Evolutionary conservation across 352 stramenopile species (phyloP).

Genomic region (Phytophthora fragariaefolia): DNA sequence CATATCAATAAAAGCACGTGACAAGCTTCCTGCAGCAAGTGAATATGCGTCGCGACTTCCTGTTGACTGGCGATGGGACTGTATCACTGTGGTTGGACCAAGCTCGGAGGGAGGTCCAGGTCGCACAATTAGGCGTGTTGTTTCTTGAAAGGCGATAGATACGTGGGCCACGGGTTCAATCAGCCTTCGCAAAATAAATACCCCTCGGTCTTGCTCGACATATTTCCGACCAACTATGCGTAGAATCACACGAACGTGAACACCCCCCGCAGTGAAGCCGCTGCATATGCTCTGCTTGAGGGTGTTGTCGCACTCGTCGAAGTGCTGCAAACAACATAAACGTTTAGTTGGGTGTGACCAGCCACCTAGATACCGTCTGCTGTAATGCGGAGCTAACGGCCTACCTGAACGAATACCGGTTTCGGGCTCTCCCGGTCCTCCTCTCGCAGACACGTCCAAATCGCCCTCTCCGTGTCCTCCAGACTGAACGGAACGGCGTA

Average conservation of each 20-base stretch:
- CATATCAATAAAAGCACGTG: slow-evolving; percentile 35
- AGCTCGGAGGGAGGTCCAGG: slow-evolving; percentile 14
- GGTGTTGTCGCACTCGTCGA: slow-evolving; percentile 12
- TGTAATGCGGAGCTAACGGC: no score
- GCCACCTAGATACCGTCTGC: no score
- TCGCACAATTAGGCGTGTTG: slow-evolving; percentile 22
- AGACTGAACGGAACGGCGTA: slow-evolving; percentile 27
- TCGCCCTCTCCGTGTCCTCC: slow-evolving; percentile 17
- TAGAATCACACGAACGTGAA: slow-evolving; percentile 31
- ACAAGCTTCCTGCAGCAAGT: slow-evolving; percentile 9
- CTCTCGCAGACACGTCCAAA: slow-evolving; percentile 28
- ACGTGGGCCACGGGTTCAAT: slow-evolving; percentile 27
- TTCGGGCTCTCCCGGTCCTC: slow-evolving; percentile 29
- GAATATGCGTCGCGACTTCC: slow-evolving; percentile 23
- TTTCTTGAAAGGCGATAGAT: slow-evolving; percentile 29
- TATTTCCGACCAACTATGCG: slow-evolving; percentile 31
- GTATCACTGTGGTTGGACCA: slow-evolving; percentile 25
- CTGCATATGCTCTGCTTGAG: slow-evolving; percentile 31
- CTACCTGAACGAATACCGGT: slow-evolving; percentile 28
- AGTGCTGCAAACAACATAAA: slow-evolving; percentile 15
- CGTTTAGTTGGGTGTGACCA: background rate
- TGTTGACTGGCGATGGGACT: slow-evolving; percentile 32
- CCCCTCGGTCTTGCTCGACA: slow-evolving; percentile 24
- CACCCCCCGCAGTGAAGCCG: slow-evolving; percentile 19
- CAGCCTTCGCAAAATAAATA: slow-evolving; percentile 27